phyloP scores from a whole-genome alignment of 345 rosid species.

The Pelargonium nanum region DNA sequence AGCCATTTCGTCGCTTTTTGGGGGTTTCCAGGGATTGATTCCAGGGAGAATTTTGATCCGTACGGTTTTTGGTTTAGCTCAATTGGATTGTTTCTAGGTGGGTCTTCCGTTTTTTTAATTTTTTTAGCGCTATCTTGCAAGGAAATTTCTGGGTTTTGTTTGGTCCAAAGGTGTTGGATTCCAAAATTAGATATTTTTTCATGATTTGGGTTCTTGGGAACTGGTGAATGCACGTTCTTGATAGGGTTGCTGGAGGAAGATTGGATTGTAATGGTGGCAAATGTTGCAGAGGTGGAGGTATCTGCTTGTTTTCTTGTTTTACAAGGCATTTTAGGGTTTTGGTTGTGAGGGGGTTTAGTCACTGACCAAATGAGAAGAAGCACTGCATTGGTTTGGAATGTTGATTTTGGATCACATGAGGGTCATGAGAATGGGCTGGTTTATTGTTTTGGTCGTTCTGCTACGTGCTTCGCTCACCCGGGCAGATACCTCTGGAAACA shows the following conservation, averaged over 20 bases:
- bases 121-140: not conserved
- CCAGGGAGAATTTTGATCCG: not conserved
- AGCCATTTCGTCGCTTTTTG: not conserved
- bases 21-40: not conserved
- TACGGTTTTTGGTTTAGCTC: not conserved
- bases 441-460: slow-evolving; percentile 24
- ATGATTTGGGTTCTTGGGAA: not conserved
- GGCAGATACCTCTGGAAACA: slow-evolving; percentile 26
- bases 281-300: slow-evolving; percentile 7
- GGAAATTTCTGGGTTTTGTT: not conserved
- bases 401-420: slow-evolving; percentile 22
- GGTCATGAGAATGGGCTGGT: slow-evolving; percentile 17
- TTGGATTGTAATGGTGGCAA: slow-evolving; percentile 4
- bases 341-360: slow-evolving; percentile 8
- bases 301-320: not conserved
- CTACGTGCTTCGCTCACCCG: slow-evolving; percentile 26
- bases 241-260: not conserved
- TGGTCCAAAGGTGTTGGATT: not conserved
- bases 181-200: not conserved
- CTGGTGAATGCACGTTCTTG: too few species aligned
- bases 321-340: slow-evolving; percentile 12
- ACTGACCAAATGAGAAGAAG: slow-evolving; percentile 36
- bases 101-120: not conserved
- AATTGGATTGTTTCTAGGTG: not conserved
- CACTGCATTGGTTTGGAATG: slow-evolving; percentile 12